Evolutionary conservation across 2,329 filamentous ascomycete genomes (phyloP).

Genomic region (Coleophoma eucalyptorum): DNA sequence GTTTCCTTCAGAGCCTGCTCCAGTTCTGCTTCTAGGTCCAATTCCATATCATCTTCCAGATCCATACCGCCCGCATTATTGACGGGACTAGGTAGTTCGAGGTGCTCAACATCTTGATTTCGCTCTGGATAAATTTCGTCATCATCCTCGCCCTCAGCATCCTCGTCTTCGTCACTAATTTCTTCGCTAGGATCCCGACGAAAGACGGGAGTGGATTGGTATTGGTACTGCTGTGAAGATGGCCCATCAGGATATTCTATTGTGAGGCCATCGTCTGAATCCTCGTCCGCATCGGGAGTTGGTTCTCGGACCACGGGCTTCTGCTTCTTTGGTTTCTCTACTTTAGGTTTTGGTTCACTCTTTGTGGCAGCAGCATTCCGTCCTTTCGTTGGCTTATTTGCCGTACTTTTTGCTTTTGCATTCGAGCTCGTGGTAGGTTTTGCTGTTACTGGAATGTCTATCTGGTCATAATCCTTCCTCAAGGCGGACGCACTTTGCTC

Average conservation of each 20-base stretch:
- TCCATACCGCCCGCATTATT: slow-evolving; percentile 27
- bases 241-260: slow-evolving; percentile 57
- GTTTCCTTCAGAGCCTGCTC: slow-evolving; percentile 24
- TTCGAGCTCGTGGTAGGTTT: slow-evolving; percentile 13
- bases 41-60: slow-evolving; percentile 24
- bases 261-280: slow-evolving; percentile 53
- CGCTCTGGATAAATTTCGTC: slow-evolving; percentile 31
- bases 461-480: slow-evolving; percentile 62
- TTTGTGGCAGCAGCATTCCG: slow-evolving; percentile 16
- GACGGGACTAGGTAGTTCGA: slow-evolving; percentile 51
- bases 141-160: slow-evolving; percentile 40
- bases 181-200: slow-evolving; percentile 23
- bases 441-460: slow-evolving; percentile 30
- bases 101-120: slow-evolving; percentile 33
- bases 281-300: slow-evolving; percentile 34
- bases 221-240: slow-evolving; percentile 23
- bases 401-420: slow-evolving; percentile 12
- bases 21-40: slow-evolving; percentile 27
- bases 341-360: slow-evolving; percentile 26
- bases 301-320: slow-evolving; percentile 23
- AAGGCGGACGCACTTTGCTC: slow-evolving; percentile 62
- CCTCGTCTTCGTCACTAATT: slow-evolving; percentile 43
- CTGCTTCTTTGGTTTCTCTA: slow-evolving; percentile 28
- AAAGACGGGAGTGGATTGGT: slow-evolving; percentile 20
- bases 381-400: slow-evolving; percentile 22